A percentile compares a stretch with the other conserved stretches of the same genome.
phyloP scores from a whole-genome alignment of 1,139 yeast genomes.

The Eremothecium gossypii region DNA sequence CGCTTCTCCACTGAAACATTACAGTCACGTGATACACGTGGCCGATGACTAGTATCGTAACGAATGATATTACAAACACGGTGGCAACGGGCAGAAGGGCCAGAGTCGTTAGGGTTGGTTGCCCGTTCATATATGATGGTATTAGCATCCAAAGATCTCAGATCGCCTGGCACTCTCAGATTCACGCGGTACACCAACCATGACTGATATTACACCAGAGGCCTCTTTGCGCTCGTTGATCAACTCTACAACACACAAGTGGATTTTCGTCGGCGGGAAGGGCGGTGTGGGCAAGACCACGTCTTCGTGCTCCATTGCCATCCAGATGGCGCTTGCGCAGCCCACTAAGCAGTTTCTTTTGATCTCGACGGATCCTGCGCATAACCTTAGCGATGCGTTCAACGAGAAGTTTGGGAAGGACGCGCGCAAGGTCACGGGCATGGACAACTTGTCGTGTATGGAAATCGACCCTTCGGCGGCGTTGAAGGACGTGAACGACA shows the following conservation, averaged over 20 bases:
- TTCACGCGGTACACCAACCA: not conserved
- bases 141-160: too few species aligned
- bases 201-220: constrained; percentile 38
- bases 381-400: constrained; percentile 91
- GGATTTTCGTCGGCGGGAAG: constrained; percentile 98
- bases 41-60: too few species aligned
- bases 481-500: constrained; percentile 73
- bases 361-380: constrained; percentile 97
- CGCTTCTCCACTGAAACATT: too few species aligned
- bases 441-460: constrained; percentile 86
- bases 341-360: constrained; percentile 74
- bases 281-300: constrained; percentile 99
- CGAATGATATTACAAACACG: too few species aligned
- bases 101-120: too few species aligned
- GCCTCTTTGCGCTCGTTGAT: constrained; percentile 62
- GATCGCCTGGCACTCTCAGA: too few species aligned
- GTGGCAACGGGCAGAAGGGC: too few species aligned
- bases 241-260: constrained; percentile 62
- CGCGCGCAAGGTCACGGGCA: constrained; percentile 86
- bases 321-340: constrained; percentile 75
- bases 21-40: too few species aligned
- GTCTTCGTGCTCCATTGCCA: constrained; percentile 89
- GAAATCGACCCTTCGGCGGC: constrained; percentile 96
- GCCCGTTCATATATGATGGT: too few species aligned
- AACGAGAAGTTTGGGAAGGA: constrained; percentile 97